Evolutionary conservation across 2,329 filamentous ascomycete species (phyloP), one percentile per base, ranked within the genome.

Genomic region (Fusarium poae): DNA sequence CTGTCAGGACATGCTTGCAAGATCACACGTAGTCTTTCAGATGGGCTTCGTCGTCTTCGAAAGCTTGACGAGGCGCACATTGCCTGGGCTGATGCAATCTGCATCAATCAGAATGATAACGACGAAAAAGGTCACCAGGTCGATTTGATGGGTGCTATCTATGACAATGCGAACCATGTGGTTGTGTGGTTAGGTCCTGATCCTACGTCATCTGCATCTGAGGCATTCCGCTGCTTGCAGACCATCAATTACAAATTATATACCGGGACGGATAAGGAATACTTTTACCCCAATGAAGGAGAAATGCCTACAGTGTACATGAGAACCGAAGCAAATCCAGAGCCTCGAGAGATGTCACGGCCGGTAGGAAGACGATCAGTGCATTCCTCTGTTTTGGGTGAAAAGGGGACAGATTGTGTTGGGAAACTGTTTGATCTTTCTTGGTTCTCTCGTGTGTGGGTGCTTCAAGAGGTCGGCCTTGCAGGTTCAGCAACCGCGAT

Each of bases 111-210:
- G 30, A 60, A 62, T 4, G 59, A 62, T 4, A 44, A 48, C 18
- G 5, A 20, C 2, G 59, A 62, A n/a, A 62, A 62, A 5, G 59
- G 59, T 6, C 46, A 48, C 30, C 59, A 62, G 23, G 59, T 62
- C 9, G 59, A 62, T 12, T 6, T 60, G 2, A 59, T 62, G 59
- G 59, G 59, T n/a, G 55, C 23, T 9, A 62, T 62, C 18, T 62
- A 62, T 13, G 48, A 45, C 4, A 62, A 42, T 6, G 59, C 59
- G 0, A 42, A 45, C 4, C 46, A 60, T 30, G 59, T 62, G 1
- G 40, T 62, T 29, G 59, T 62, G 20, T 60, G 59, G 59, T n/a
- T 62, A 4, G 59, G 59, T 4, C 55, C 55, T 4, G 59, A 62
- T 11, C 43, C 23, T 1, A 48, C 55, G 3, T 8, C 12, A 5